phyloP scores from a whole-genome alignment of 805 yeast species.

The Kodamaea jinghongensis region DNA sequence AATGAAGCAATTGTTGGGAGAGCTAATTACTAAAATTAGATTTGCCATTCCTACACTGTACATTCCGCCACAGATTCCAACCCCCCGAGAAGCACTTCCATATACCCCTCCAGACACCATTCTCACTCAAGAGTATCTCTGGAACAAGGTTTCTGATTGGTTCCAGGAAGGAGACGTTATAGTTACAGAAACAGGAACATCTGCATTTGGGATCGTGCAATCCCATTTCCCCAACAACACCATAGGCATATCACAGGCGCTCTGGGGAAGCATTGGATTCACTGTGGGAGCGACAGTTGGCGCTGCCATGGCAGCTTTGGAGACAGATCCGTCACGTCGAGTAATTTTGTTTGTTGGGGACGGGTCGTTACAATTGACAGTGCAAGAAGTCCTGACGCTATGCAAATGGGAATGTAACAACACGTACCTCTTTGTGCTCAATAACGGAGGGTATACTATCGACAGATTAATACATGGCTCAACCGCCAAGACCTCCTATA shows the following conservation, averaged over 20 bases:
- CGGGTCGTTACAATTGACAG: conserved; percentile 41
- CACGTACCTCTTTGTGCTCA: conserved; percentile 38
- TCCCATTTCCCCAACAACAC: conserved; percentile 23
- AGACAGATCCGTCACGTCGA: conserved; percentile 21
- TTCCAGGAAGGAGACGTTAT: conserved; percentile 27
- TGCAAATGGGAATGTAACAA: conserved; percentile 29
- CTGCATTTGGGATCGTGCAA: conserved; percentile 28
- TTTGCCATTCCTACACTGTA: conserved; percentile 2
- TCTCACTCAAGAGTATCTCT: conserved; percentile 25
- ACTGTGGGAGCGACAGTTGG: conserved; percentile 29
- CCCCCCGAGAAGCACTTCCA: neutral
- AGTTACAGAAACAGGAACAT: conserved; percentile 28
- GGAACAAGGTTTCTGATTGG: conserved; percentile 25
- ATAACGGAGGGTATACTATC: conserved; percentile 40
- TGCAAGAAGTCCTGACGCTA: conserved; percentile 41
- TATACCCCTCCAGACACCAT: conserved; percentile 1
- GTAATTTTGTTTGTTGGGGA: conserved; percentile 42
- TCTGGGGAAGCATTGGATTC: conserved; percentile 30
- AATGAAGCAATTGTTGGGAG: conserved; percentile 18
- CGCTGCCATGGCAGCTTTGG: conserved; percentile 28
- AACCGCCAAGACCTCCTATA: conserved; percentile 25
- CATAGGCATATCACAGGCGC: conserved; percentile 25
- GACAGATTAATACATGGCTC: conserved; percentile 39
- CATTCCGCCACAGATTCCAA: conserved; percentile 4
- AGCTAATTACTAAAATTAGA: conserved; percentile 8